Evolutionary conservation across 208 protist species (phyloP).

Genomic region (Crithidia brevicula): DNA sequence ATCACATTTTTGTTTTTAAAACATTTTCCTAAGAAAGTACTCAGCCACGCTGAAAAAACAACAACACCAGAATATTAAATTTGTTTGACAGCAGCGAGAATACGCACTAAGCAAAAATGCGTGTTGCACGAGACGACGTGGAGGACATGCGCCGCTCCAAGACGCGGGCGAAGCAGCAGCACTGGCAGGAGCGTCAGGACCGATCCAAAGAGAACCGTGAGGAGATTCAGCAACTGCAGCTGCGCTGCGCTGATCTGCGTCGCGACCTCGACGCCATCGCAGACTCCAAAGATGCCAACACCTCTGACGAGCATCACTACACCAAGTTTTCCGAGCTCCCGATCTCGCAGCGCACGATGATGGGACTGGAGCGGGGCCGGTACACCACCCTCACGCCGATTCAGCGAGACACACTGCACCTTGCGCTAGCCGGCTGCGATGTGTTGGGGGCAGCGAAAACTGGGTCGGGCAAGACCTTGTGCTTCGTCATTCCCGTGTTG

Average conservation of each 20-base stretch:
- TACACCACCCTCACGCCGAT: slow-evolving; percentile 97
- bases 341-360: slow-evolving; percentile 89
- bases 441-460: slow-evolving; percentile 99
- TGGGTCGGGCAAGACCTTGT: slow-evolving; percentile 98
- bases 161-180: slow-evolving; percentile 52
- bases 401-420: slow-evolving; percentile 94
- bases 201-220: slow-evolving; percentile 71
- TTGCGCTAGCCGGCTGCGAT: slow-evolving; percentile 96
- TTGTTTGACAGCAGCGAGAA: too few species aligned
- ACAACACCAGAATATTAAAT: slow-evolving; percentile 1
- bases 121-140: slow-evolving; percentile 36
- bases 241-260: slow-evolving; percentile 50
- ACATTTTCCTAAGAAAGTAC: too few species aligned
- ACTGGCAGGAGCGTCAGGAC: slow-evolving; percentile 85
- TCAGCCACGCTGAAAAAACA: too few species aligned
- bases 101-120: slow-evolving; percentile 11
- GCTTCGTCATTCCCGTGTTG: slow-evolving; percentile 98
- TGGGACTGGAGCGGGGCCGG: slow-evolving; percentile 90
- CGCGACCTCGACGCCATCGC: slow-evolving; percentile 45
- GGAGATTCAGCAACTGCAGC: slow-evolving; percentile 65
- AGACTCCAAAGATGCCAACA: slow-evolving; percentile 54
- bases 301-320: slow-evolving; percentile 38
- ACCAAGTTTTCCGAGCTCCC: slow-evolving; percentile 89
- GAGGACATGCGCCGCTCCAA: slow-evolving; percentile 53
- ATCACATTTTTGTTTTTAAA: too few species aligned